These are phyloP conservation scores for Fusarium palustre DNA, from an alignment of 2,329 filamentous ascomycete species.

Conservation along the genomic window DNA sequence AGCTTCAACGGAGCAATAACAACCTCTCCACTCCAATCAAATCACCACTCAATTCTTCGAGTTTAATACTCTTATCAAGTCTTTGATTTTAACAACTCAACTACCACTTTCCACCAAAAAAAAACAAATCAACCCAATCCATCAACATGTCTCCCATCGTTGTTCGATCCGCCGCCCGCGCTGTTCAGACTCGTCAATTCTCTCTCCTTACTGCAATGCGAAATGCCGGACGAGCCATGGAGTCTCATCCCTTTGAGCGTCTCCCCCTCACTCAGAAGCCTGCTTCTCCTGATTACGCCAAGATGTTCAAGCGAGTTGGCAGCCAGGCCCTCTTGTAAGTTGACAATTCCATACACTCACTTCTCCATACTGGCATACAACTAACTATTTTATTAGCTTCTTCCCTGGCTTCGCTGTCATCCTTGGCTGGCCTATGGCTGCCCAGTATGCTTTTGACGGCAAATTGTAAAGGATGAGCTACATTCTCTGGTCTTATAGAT, in stretches of 20 bases:
- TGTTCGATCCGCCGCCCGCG: conserved; percentile 48
- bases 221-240: conserved; percentile 50
- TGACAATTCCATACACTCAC: neutral
- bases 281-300: conserved; percentile 50
- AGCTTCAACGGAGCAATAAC: conserved; percentile 35
- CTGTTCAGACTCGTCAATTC: conserved; percentile 50
- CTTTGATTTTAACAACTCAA: conserved; percentile 17
- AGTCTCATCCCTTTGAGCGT: conserved; percentile 54
- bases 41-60: conserved; percentile 28
- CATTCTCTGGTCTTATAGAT: conserved; percentile 15
- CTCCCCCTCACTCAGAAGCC: conserved; percentile 46
- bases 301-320: conserved; percentile 49
- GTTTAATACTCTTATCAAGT: conserved; percentile 4
- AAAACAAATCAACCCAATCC: conserved; percentile 19
- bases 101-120: conserved; percentile 15
- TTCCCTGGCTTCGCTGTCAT: conserved; percentile 50
- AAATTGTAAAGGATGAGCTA: conserved; percentile 44
- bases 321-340: conserved; percentile 52
- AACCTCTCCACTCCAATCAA: conserved; percentile 44
- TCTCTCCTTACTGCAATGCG: conserved; percentile 52
- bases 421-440: conserved; percentile 52
- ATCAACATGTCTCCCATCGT: conserved; percentile 48
- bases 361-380: neutral
- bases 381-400: conserved; percentile 48
- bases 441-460: conserved; percentile 49